Evolutionary conservation across 2,329 filamentous ascomycete genomes (phyloP), one percentile per base, ranked within the genome.

Genomic region (Chaetomium sp.): DNA sequence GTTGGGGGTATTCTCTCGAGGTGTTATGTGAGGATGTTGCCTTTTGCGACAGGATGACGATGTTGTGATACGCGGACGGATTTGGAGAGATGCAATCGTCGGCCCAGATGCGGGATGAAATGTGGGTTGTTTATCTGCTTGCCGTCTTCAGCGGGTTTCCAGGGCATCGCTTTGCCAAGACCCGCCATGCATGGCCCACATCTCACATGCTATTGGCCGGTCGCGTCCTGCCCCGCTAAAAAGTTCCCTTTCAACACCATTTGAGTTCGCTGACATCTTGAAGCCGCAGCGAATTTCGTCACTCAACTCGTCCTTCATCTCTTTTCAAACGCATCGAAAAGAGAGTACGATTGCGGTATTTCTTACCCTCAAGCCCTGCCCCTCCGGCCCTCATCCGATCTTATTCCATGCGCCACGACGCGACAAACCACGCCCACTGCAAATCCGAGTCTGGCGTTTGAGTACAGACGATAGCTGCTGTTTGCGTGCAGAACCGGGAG

Each of bases 101-200:
- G 54, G 41, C 38, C 49, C 35, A 11, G 45, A 48, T 33, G 46
- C 41, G 49, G 33, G 43, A 33, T 36, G 38, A 38, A 6, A 38
- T 52, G 40, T 37, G 19, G 34, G 10, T 60, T 65, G 61, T 64
- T 65, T 65, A 64, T 55, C 47, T 44, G 19, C 51, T 51, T 59
- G 56, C 59, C 60, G 40, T 45, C 49, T 55, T 58, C 43, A 57
- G 56, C 47, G 45, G 58, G 62, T 63, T 62, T 61, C 62, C 56
- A 54, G 61, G 61, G 27, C 55, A 52, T 45, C 50, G 41, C 9
- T 19, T 27, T 32, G 49, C 56, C 60, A 59, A 57, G 53, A 54
- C 32, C 19, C 2, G 9, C 12, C 41, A 9, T 32, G 7, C 40
- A 35, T 35, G 35, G 12, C 10, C 48, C 51, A 41, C 44, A 9